phyloP scores from a whole-genome alignment of 2,329 filamentous ascomycete species.

The Penicillium janthinellum region DNA sequence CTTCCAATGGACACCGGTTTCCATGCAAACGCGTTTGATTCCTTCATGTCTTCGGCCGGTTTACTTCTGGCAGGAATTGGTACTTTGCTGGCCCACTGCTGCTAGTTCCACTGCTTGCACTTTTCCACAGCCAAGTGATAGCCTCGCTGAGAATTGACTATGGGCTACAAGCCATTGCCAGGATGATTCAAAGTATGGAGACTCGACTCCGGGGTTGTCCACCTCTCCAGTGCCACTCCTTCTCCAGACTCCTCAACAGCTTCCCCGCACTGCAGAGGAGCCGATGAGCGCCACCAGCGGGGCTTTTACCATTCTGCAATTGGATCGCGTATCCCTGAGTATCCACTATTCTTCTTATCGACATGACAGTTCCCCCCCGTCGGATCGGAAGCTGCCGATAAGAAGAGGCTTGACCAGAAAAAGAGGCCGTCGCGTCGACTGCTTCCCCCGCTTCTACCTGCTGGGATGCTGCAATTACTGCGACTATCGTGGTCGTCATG shows the following conservation, averaged over 20 bases:
- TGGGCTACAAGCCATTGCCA: no score
- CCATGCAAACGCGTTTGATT: no score
- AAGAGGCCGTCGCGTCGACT: conserved; percentile 9
- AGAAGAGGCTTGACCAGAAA: neutral
- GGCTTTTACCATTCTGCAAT: neutral
- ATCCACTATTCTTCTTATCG: conserved; percentile 3
- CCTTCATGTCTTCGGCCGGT: no score
- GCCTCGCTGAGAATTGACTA: no score
- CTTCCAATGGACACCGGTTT: no score
- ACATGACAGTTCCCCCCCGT: neutral
- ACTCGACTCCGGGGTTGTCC: no score
- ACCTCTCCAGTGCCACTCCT: no score
- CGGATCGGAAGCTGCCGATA: conserved; percentile 14
- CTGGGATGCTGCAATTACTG: neutral
- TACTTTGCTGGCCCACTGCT: no score
- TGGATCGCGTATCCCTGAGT: neutral
- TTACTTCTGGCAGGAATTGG: no score
- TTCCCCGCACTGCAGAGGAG: neutral
- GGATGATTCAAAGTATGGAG: no score
- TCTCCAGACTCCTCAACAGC: neutral
- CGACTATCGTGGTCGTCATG: neutral
- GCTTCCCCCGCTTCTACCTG: neutral
- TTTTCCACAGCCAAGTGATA: no score
- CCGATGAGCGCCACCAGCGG: neutral
- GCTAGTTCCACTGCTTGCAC: no score